Percentiles rank a stretch among this genome's conserved stretches.
These are phyloP conservation scores for Botrytis deweyae DNA, from an alignment of 2,329 filamentous ascomycete genomes.

Conservation along the genomic window DNA sequence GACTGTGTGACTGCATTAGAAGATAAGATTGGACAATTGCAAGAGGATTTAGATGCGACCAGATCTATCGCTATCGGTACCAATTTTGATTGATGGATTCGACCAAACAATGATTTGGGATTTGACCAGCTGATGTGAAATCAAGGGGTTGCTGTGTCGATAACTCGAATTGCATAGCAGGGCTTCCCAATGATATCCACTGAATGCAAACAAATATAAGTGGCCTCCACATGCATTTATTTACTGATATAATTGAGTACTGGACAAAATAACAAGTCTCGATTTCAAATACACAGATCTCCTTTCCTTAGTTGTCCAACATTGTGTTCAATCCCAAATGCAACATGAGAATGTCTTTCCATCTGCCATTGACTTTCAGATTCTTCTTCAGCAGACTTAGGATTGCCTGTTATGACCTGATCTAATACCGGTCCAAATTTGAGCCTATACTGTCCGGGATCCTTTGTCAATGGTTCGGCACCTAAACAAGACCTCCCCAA, in stretches of 20 bases:
- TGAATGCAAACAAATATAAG: background rate
- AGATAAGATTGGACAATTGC: constrained; percentile 10
- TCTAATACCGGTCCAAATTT: background rate
- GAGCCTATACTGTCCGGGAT: background rate
- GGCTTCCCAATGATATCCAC: background rate
- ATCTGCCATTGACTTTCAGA: background rate
- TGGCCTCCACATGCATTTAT: background rate
- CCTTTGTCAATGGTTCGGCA: background rate
- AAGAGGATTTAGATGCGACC: background rate
- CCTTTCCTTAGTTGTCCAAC: background rate
- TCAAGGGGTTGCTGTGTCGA: background rate
- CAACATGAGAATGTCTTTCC: background rate
- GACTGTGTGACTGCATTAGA: constrained; percentile 7
- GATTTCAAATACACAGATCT: background rate
- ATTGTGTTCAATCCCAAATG: background rate
- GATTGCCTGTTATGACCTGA: background rate
- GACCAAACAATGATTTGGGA: background rate
- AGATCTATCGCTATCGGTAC: background rate
- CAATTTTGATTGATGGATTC: background rate
- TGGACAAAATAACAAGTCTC: background rate
- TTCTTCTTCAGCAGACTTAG: background rate
- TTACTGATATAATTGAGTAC: background rate
- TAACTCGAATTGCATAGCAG: background rate
- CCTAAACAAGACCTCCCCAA: constrained; percentile 16
- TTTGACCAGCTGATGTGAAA: background rate